phyloP scores from a whole-genome alignment of 495 filamentous ascomycete genomes.

The Margaritispora aquatica region DNA sequence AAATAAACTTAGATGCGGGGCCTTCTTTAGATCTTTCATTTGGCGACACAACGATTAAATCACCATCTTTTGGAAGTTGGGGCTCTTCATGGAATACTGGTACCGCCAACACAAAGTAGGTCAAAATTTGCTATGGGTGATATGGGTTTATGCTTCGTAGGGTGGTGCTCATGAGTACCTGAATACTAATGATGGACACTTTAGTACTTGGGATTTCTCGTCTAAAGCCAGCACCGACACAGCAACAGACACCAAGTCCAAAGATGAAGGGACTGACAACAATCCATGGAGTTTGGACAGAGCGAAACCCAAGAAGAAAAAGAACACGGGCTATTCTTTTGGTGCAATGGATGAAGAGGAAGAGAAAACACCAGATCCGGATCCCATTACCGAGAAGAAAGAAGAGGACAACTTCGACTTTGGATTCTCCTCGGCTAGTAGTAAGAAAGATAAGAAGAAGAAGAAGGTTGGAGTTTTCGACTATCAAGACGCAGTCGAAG shows the following conservation, averaged over 20 bases:
- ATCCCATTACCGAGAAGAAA: conserved; percentile 23
- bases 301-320: conserved; percentile 36
- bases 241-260: conserved; percentile 19
- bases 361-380: conserved; percentile 15
- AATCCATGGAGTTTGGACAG: conserved; percentile 36
- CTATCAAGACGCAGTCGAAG: conserved; percentile 13
- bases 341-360: conserved; percentile 32
- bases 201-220: conserved; percentile 28
- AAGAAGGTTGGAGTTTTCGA: conserved; percentile 23
- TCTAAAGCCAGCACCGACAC: conserved; percentile 13
- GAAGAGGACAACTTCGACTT: conserved; percentile 29
- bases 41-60: conserved; percentile 19
- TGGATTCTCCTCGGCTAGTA: conserved; percentile 25
- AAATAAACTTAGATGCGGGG: conserved; percentile 42
- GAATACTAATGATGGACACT: not conserved
- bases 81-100: conserved; percentile 32
- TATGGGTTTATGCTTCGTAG: not conserved
- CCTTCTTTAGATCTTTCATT: conserved; percentile 33
- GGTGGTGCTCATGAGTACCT: not conserved
- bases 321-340: conserved; percentile 28
- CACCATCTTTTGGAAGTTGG: conserved; percentile 30
- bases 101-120: conserved; percentile 1
- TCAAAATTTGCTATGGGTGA: not conserved
- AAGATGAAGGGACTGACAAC: conserved; percentile 20
- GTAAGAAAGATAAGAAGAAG: conserved; percentile 34